Base-by-base conservation (phyloP, 2,329 filamentous ascomycete genomes). In the Hymenoscyphus scutula region DNA sequence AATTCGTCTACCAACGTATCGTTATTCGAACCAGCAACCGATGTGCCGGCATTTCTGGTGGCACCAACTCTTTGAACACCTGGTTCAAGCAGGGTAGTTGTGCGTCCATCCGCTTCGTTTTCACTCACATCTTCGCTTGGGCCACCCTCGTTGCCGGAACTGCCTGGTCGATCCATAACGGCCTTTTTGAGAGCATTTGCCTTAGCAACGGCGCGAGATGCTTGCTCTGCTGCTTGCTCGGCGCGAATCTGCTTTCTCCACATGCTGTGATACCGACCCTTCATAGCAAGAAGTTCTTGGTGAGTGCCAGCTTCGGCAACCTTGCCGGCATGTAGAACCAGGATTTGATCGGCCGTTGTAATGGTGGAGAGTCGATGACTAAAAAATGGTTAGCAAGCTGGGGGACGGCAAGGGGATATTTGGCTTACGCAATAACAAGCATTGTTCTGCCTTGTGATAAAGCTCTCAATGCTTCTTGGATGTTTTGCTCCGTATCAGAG, bases 401-500 rank as follows among this genome's bases (percentile, higher is more conserved):
- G 91, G 1, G 89, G 92, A 53, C 89, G 91, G 19, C 93, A 78
- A 51, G 59, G 32, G 53, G 48, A 60, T 53, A 82, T 17, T 48
- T 10, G 27, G 38, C 84, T 79, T 87, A 92, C 79, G 95, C 95
- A 78, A 99, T 98, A 58, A 98, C 92, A 64, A 99, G 85, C 79
- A 97, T 89, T 1, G 95, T 99, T 55, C 95, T 89, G 57, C 92
- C 93, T 69, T 89, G 82, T 17, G 91, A 91, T 55, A 98, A 85
- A 15, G 85, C 91, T 62, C 88, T 88, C 34, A 99, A 84, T 38
- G 93, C 92, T 63, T 89, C 85, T 76, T 97, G 93, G 64, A 97
- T 97, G 73, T 96, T 90, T 75, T 96, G 90, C 76, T 97, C 93
- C 0, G 93, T 97, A 68, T 95, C 91, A 0, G 91, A 92, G 74